Percentiles rank a stretch among this genome's conserved stretches.
phyloP scores from a whole-genome alignment of 2,329 filamentous ascomycete genomes.

The Onygena corvina region DNA sequence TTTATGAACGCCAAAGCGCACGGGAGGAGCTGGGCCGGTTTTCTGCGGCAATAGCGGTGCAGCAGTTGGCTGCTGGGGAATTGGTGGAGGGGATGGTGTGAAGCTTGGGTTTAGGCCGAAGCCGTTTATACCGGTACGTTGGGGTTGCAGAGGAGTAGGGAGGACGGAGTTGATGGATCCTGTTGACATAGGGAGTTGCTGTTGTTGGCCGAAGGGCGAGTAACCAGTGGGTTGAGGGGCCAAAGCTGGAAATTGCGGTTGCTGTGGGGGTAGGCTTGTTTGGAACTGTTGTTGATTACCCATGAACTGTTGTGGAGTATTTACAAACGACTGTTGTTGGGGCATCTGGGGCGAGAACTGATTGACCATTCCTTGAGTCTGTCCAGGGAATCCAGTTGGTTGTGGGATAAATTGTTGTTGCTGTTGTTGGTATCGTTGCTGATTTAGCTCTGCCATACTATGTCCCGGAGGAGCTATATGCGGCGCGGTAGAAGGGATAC shows the following conservation, averaged over 20 bases:
- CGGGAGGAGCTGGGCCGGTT: conserved; percentile 73
- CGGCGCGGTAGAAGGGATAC: conserved; percentile 43
- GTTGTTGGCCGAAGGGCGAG: conserved; percentile 33
- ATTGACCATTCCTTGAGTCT: conserved; percentile 25
- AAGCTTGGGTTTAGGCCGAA: conserved; percentile 33
- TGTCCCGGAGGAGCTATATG: conserved; percentile 62
- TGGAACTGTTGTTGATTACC: conserved; percentile 22
- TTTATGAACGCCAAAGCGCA: conserved; percentile 70
- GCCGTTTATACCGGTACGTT: conserved; percentile 40
- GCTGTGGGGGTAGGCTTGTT: conserved; percentile 40
- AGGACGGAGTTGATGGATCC: conserved; percentile 35
- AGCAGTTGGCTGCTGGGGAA: conserved; percentile 46
- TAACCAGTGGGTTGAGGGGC: conserved; percentile 46
- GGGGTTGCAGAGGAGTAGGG: conserved; percentile 35
- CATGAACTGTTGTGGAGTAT: conserved; percentile 40
- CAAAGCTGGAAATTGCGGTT: conserved; percentile 34
- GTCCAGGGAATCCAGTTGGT: conserved; percentile 46
- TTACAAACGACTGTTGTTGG: conserved; percentile 31
- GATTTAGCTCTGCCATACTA: conserved; percentile 60
- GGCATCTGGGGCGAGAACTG: conserved; percentile 25
- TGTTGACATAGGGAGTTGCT: conserved; percentile 40
- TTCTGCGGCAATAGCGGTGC: conserved; percentile 61
- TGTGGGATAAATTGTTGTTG: conserved; percentile 46
- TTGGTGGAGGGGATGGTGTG: conserved; percentile 45
- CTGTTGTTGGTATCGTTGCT: conserved; percentile 42